Percentiles rank a stretch among this genome's conserved stretches.
These are phyloP conservation scores for Coniferiporia sulphurascens DNA, from an alignment of 1,284 basidiomycete genomes.

Conservation along the genomic window DNA sequence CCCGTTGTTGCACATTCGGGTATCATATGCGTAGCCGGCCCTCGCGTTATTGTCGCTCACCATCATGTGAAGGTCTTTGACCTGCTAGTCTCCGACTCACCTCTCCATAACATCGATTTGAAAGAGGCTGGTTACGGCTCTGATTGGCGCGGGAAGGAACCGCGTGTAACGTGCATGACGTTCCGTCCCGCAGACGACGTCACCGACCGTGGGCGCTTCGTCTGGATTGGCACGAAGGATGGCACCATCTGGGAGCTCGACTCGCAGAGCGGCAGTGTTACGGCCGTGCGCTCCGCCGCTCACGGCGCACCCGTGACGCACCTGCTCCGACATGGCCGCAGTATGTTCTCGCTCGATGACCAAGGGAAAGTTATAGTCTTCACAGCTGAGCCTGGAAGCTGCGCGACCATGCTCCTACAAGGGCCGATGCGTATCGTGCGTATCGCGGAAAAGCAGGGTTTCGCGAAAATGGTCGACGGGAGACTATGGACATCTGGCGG, in stretches of 20 bases:
- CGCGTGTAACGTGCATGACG: constrained; percentile 71
- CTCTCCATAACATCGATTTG: constrained; percentile 53
- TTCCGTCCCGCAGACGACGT: constrained; percentile 51
- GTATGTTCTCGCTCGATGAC: constrained; percentile 81
- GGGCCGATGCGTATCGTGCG: constrained; percentile 62
- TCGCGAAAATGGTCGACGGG: constrained; percentile 66
- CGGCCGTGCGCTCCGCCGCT: constrained; percentile 50
- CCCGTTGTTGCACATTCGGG: constrained; percentile 54
- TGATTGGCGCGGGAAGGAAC: constrained; percentile 53
- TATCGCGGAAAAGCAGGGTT: constrained; percentile 77
- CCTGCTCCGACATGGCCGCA: constrained; percentile 64
- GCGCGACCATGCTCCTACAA: constrained; percentile 34
- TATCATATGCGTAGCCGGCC: constrained; percentile 56
- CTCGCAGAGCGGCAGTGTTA: constrained; percentile 51
- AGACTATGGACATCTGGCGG: constrained; percentile 75
- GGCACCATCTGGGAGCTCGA: constrained; percentile 84
- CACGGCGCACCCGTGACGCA: constrained; percentile 66
- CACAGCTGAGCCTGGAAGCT: constrained; percentile 35
- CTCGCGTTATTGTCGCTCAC: constrained; percentile 56
- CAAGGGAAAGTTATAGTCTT: constrained; percentile 78
- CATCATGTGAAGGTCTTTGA: constrained; percentile 68
- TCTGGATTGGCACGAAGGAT: constrained; percentile 89
- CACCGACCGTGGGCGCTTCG: constrained; percentile 39
- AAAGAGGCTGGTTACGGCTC: constrained; percentile 44
- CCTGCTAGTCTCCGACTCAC: constrained; percentile 42